phyloP scores from a whole-genome alignment of 2,329 filamentous ascomycete species.

The Thermochaetoides dissita region DNA sequence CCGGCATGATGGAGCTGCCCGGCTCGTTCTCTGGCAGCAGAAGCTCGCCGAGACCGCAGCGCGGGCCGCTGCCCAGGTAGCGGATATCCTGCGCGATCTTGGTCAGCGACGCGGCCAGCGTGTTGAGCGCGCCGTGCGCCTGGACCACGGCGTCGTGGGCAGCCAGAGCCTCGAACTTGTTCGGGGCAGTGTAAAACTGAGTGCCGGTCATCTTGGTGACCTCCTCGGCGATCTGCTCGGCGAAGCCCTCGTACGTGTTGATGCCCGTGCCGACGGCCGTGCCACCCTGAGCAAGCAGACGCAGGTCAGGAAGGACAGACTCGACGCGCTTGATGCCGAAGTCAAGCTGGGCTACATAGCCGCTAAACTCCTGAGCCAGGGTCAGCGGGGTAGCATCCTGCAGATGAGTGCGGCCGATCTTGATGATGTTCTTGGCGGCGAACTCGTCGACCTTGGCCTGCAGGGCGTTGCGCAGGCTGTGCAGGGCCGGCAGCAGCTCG shows the following conservation, averaged over 20 bases:
- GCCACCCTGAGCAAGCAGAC: constrained; percentile 82
- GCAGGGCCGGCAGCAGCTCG: constrained; percentile 68
- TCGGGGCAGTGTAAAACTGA: constrained; percentile 88
- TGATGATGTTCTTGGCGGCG: constrained; percentile 78
- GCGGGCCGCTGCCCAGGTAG: constrained; percentile 89
- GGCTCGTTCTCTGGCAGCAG: constrained; percentile 95
- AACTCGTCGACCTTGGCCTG: constrained; percentile 84
- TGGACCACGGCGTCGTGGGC: constrained; percentile 94
- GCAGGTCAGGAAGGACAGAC: constrained; percentile 67
- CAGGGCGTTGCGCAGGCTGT: constrained; percentile 67
- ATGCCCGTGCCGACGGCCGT: constrained; percentile 94
- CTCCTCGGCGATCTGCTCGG: constrained; percentile 80
- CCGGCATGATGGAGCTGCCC: constrained; percentile 95
- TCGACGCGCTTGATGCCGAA: constrained; percentile 79
- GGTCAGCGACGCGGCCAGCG: constrained; percentile 76
- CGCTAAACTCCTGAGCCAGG: constrained; percentile 92
- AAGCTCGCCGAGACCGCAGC: constrained; percentile 89
- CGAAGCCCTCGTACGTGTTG: constrained; percentile 95
- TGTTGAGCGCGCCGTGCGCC: constrained; percentile 86
- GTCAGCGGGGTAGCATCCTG: constrained; percentile 95
- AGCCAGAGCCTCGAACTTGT: constrained; percentile 95
- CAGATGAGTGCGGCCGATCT: constrained; percentile 94
- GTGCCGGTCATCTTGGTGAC: constrained; percentile 86
- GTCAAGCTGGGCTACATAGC: constrained; percentile 90
- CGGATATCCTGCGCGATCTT: constrained; percentile 98